Percentiles rank a stretch among this genome's conserved stretches.
phyloP scores from a whole-genome alignment of 805 yeast genomes.

The Metschnikowia matae region DNA sequence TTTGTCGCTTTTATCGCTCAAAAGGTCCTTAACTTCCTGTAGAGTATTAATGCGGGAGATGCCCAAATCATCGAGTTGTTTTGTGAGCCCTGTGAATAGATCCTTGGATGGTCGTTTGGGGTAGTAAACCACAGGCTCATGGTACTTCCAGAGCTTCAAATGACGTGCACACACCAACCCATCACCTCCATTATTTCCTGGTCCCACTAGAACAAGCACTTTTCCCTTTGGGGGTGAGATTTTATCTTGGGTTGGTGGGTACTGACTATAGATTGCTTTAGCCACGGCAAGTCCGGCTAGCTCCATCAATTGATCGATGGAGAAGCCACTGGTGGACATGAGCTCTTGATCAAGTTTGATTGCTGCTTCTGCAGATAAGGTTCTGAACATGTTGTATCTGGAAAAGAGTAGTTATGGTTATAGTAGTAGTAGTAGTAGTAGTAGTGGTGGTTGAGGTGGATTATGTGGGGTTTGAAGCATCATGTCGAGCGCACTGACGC shows the following conservation, averaged over 20 bases:
- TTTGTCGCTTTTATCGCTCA: constrained; percentile 1
- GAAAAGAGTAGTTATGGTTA: too few relatives aligned
- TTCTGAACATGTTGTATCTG: constrained; percentile 15
- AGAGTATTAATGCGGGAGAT: constrained; percentile 50
- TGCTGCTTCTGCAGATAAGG: constrained; percentile 50
- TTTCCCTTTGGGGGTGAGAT: background rate
- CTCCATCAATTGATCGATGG: constrained; percentile 90
- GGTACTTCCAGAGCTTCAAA: constrained; percentile 68
- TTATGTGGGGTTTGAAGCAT: too few relatives aligned
- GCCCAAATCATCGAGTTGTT: constrained; percentile 64
- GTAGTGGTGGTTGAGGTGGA: too few relatives aligned
- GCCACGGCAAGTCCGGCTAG: constrained; percentile 95
- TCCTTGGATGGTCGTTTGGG: constrained; percentile 61
- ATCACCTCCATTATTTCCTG: constrained; percentile 97
- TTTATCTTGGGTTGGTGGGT: constrained; percentile 43
- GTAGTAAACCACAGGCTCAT: constrained; percentile 69
- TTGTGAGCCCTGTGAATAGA: constrained; percentile 55
- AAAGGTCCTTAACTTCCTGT: constrained; percentile 24
- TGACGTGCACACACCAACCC: constrained; percentile 96
- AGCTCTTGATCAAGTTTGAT: constrained; percentile 77
- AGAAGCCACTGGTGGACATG: constrained; percentile 80
- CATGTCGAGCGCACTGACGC: too few relatives aligned
- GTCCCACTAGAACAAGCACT: constrained; percentile 80
- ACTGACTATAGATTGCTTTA: constrained; percentile 67
- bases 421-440: too few relatives aligned